phyloP scores from a whole-genome alignment of 805 yeast species.

The Kodamaea neixiangensis region DNA sequence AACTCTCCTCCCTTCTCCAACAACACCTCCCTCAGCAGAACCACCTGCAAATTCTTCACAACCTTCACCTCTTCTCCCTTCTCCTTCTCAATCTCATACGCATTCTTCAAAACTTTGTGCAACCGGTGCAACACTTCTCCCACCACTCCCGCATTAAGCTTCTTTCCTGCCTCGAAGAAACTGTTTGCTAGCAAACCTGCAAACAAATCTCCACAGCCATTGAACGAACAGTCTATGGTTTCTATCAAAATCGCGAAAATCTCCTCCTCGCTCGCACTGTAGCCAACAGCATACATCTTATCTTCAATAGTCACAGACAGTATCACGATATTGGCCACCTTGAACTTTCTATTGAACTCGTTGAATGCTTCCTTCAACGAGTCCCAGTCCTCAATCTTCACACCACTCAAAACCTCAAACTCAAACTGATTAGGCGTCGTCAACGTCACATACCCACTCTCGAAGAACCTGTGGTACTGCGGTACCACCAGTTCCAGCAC shows the following conservation, averaged over 20 bases:
- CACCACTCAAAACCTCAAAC: constrained; percentile 58
- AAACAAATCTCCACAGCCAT: constrained; percentile 77
- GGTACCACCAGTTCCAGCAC: constrained; percentile 61
- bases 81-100: constrained; percentile 26
- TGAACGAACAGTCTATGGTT: constrained; percentile 59
- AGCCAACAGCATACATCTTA: constrained; percentile 45
- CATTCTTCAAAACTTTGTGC: constrained; percentile 29
- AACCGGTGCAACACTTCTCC: constrained; percentile 29
- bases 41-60: constrained; percentile 38
- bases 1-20: constrained; percentile 15
- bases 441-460: constrained; percentile 45
- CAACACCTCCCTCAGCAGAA: constrained; percentile 34
- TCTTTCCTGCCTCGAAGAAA: constrained; percentile 25
- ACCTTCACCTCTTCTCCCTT: constrained; percentile 18
- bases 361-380: constrained; percentile 41
- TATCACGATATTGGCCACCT: constrained; percentile 54
- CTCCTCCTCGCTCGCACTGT: constrained; percentile 9
- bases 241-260: constrained; percentile 44
- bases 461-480: constrained; percentile 50
- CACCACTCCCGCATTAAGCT: constrained; percentile 27
- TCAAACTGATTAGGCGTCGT: constrained; percentile 79
- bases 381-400: constrained; percentile 38
- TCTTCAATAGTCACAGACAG: constrained; percentile 52
- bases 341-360: constrained; percentile 44
- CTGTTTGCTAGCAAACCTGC: constrained; percentile 59